phyloP scores from a whole-genome alignment of 2,329 filamentous ascomycete species.

The Podosphaera leucotricha region DNA sequence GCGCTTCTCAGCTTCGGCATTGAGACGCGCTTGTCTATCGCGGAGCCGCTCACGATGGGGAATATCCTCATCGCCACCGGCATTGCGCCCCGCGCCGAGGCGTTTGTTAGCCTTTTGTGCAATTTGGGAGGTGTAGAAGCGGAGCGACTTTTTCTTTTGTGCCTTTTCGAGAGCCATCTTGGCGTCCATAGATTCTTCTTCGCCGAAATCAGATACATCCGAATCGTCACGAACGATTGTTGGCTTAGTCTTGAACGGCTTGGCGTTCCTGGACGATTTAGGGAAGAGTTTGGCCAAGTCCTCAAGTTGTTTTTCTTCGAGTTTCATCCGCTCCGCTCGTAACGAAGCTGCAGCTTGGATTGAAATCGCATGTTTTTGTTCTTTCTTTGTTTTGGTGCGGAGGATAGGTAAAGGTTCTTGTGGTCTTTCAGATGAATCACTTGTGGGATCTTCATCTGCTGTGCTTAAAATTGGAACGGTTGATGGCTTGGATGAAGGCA shows the following conservation, averaged over 20 bases:
- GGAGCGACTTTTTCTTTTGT: conserved; percentile 69
- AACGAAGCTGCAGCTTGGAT: conserved; percentile 16
- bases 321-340: conserved; percentile 16
- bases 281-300: conserved; percentile 14
- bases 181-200: conserved; percentile 58
- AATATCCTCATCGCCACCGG: conserved; percentile 59
- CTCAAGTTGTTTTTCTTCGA: conserved; percentile 21
- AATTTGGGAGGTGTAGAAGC: conserved; percentile 97
- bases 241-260: conserved; percentile 14
- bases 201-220: conserved; percentile 70
- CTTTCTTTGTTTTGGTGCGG: conserved; percentile 16
- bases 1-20: conserved; percentile 67
- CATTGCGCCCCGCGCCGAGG: conserved; percentile 44
- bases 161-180: conserved; percentile 70
- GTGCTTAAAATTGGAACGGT: conserved; percentile 12
- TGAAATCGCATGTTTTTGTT: conserved; percentile 18
- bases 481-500: conserved; percentile 2
- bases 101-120: conserved; percentile 83
- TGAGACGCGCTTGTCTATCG: conserved; percentile 67
- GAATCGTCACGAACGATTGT: conserved; percentile 32
- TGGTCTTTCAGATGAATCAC: background rate
- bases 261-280: conserved; percentile 8
- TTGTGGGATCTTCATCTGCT: conserved; percentile 7
- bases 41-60: conserved; percentile 73
- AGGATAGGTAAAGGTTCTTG: background rate